A percentile compares a stretch with the other conserved stretches of the same genome.
These are phyloP conservation scores for Coelastrella sp. DNA, from an alignment of 139 green algal genomes.

Conservation along the genomic window DNA sequence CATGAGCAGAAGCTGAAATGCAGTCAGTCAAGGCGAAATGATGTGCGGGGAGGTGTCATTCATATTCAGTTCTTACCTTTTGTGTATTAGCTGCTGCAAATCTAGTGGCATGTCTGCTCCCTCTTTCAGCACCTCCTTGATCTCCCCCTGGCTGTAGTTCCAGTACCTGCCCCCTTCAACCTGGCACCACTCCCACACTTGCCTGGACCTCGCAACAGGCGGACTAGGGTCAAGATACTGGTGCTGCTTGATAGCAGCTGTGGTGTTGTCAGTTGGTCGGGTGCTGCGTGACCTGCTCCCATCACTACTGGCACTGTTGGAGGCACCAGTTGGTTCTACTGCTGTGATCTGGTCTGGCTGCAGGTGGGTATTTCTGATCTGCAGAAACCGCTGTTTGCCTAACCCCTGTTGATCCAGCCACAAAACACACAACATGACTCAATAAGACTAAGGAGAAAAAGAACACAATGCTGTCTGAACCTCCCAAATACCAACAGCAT, in stretches of 20 bases:
- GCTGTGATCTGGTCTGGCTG: neutral
- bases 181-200: constrained; percentile 52
- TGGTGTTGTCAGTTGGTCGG: neutral
- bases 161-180: constrained; percentile 48
- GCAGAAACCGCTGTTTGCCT: neutral
- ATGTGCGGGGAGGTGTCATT: neutral
- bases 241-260: neutral
- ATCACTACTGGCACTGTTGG: neutral
- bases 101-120: neutral
- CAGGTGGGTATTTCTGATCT: neutral
- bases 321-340: neutral
- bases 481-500: too few relatives aligned
- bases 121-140: neutral
- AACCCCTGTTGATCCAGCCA: neutral
- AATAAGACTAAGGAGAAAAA: too few relatives aligned
- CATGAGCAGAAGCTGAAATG: neutral
- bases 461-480: too few relatives aligned
- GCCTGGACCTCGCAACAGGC: constrained; percentile 11
- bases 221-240: neutral
- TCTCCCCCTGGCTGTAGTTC: constrained; percentile 53
- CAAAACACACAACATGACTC: too few relatives aligned
- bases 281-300: neutral
- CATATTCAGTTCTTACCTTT: neutral
- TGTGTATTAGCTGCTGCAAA: neutral
- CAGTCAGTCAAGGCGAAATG: neutral